These are phyloP conservation scores for Sugiyamaella xylanicola DNA, from an alignment of 1,139 yeast species.

Conservation along the genomic window DNA sequence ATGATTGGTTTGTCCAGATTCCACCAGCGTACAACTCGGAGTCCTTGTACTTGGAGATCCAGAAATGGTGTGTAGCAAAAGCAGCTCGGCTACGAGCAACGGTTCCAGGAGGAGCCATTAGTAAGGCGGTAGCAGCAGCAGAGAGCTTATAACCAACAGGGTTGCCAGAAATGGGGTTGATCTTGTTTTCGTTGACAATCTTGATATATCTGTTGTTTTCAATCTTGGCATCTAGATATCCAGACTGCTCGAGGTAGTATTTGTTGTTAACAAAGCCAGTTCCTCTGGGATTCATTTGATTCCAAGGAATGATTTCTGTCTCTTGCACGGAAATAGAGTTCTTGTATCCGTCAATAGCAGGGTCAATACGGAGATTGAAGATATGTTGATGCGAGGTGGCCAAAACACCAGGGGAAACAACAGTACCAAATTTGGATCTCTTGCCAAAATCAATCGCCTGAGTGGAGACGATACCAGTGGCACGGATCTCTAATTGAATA, in stretches of 20 bases:
- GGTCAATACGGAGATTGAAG: conserved; percentile 81
- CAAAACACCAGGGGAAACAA: conserved; percentile 81
- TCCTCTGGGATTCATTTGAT: conserved; percentile 65
- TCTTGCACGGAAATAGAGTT: conserved; percentile 73
- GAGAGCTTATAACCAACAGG: conserved; percentile 83
- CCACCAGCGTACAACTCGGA: conserved; percentile 74
- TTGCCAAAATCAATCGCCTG: conserved; percentile 81
- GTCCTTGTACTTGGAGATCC: conserved; percentile 76
- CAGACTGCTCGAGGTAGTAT: conserved; percentile 68
- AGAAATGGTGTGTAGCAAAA: conserved; percentile 71
- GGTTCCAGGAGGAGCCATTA: conserved; percentile 66
- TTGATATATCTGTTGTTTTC: conserved; percentile 76
- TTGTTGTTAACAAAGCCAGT: conserved; percentile 73
- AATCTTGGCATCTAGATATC: conserved; percentile 73
- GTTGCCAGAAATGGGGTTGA: conserved; percentile 72
- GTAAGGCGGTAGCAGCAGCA: conserved; percentile 77
- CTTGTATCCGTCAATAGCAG: conserved; percentile 82
- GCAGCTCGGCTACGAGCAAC: conserved; percentile 66
- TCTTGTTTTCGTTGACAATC: conserved; percentile 69
- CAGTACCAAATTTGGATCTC: conserved; percentile 79
- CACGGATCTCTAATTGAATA: conserved; percentile 80
- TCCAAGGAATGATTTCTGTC: conserved; percentile 65
- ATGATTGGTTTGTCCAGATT: conserved; percentile 76
- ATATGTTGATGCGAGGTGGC: conserved; percentile 92
- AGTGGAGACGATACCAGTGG: conserved; percentile 70